A percentile compares a stretch with the other conserved stretches of the same genome.
Evolutionary conservation across 2,329 filamentous ascomycete genomes (phyloP).

Genomic region (Scorias spongiosa): DNA sequence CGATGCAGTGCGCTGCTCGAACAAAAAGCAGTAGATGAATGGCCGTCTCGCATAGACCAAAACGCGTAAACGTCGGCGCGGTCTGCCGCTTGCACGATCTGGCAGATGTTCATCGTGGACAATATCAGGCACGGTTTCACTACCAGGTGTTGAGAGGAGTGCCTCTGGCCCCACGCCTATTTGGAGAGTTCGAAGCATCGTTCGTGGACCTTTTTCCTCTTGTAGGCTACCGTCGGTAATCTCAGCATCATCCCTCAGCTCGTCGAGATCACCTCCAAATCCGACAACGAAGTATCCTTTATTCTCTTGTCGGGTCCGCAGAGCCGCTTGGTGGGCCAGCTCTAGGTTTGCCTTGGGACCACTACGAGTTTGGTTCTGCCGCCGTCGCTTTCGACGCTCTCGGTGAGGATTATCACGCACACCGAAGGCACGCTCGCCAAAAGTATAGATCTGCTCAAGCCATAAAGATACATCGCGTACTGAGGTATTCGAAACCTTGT

Average conservation of each 20-base stretch:
- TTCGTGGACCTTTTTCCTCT: constrained; percentile 31
- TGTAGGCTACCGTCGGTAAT: constrained; percentile 5
- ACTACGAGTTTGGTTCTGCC: constrained; percentile 18
- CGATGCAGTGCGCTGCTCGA: constrained; percentile 45
- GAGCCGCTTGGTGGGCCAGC: constrained; percentile 29
- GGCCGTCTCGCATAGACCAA: constrained; percentile 59
- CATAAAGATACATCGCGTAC: constrained; percentile 62
- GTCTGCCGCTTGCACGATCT: background rate
- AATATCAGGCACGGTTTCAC: background rate
- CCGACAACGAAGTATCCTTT: constrained; percentile 52
- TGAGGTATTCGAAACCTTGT: constrained; percentile 55
- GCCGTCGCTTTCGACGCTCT: constrained; percentile 37
- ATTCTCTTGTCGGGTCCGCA: constrained; percentile 28
- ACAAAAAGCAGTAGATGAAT: constrained; percentile 66
- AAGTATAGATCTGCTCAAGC: constrained; percentile 76
- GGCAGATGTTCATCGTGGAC: background rate
- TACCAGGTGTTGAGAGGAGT: constrained; percentile 3
- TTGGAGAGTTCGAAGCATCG: constrained; percentile 49
- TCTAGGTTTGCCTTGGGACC: background rate
- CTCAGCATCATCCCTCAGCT: constrained; percentile 19
- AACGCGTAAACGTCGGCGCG: constrained; percentile 38
- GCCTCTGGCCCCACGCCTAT: constrained; percentile 36
- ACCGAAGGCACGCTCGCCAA: constrained; percentile 74
- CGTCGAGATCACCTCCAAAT: constrained; percentile 48
- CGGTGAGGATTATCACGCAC: constrained; percentile 64